Evolutionary conservation across 2,329 filamentous ascomycete species (phyloP).

Genomic region (Venturiaceae sp.): DNA sequence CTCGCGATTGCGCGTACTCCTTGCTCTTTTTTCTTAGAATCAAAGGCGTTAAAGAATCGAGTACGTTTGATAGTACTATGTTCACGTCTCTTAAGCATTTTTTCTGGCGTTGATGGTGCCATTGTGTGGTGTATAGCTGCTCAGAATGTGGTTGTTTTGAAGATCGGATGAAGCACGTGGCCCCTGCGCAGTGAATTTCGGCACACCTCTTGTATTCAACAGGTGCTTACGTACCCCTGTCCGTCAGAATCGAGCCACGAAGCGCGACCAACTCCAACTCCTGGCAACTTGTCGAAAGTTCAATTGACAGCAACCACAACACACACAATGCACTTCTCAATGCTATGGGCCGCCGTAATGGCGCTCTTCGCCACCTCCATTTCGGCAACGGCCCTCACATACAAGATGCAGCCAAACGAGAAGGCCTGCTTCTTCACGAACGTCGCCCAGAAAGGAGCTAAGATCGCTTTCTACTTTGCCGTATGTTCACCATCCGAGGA

Average conservation of each 20-base stretch:
- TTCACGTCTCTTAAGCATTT: too few relatives aligned
- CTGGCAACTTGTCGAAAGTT: background rate
- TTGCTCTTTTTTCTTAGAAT: too few relatives aligned
- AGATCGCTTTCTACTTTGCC: conserved; percentile 98
- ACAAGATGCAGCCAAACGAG: conserved; percentile 83
- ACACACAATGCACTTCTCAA: conserved; percentile 54
- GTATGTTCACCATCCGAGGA: conserved; percentile 50
- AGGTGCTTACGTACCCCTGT: too few relatives aligned
- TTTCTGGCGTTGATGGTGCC: too few relatives aligned
- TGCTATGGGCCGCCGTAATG: conserved; percentile 57
- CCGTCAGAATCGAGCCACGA: background rate
- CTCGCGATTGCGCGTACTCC: too few relatives aligned
- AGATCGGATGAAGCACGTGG: too few relatives aligned
- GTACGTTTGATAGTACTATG: too few relatives aligned
- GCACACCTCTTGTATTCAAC: too few relatives aligned
- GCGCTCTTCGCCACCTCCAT: conserved; percentile 61
- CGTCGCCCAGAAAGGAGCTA: conserved; percentile 68
- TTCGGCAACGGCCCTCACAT: conserved; percentile 85
- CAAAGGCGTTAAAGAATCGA: too few relatives aligned
- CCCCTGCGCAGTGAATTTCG: too few relatives aligned
- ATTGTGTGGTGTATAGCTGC: too few relatives aligned
- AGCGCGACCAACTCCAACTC: background rate
- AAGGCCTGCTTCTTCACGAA: conserved; percentile 89
- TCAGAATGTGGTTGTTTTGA: too few relatives aligned
- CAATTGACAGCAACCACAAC: background rate